Conservation (phyloP, 345 rosid species). For the Hevea brasiliensis region DNA sequence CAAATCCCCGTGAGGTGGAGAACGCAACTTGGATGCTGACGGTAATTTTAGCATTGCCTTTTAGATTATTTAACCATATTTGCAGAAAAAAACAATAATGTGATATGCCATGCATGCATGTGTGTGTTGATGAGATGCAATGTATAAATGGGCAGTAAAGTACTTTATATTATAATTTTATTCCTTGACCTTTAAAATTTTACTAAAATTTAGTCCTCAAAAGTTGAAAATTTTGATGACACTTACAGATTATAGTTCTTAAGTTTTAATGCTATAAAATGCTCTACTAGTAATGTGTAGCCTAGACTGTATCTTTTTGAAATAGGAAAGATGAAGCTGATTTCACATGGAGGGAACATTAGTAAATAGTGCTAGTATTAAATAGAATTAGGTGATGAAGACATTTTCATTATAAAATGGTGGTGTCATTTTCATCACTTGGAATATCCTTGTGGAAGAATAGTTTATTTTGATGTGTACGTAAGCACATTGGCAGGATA, state of each 20-base stretch:
- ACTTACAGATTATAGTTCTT: neutral
- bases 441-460: neutral
- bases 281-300: neutral
- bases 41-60: slow-evolving; percentile 9
- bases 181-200: neutral
- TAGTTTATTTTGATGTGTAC: neutral
- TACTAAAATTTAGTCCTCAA: too few species aligned
- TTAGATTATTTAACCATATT: neutral
- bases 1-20: slow-evolving; percentile 82
- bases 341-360: neutral
- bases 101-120: neutral
- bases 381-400: slow-evolving; percentile 3
- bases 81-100: neutral
- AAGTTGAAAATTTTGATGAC: neutral
- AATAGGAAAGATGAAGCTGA: too few species aligned
- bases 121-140: neutral
- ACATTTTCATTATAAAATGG: neutral
- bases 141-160: neutral
- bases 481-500: neutral
- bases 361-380: neutral
- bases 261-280: neutral
- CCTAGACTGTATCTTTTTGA: neutral
- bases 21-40: slow-evolving; percentile 76
- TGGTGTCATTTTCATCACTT: neutral
- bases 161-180: neutral